These are phyloP conservation scores for Suillus cothurnatus DNA, from an alignment of 768 basidiomycete genomes.

Conservation along the genomic window DNA sequence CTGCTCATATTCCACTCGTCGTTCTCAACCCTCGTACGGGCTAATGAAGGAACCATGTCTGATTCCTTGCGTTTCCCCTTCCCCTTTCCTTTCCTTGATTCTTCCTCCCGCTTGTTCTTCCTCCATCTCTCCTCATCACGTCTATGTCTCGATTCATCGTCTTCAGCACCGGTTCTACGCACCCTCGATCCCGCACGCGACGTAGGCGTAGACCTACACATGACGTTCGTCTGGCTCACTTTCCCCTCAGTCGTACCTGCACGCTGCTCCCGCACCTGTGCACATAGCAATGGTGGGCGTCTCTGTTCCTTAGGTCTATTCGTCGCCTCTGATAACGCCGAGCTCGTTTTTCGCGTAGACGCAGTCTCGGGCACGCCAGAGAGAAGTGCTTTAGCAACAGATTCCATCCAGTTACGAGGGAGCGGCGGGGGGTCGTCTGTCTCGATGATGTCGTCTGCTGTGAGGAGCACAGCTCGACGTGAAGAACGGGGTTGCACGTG, in stretches of 20 bases:
- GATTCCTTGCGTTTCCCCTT: conserved; percentile 35
- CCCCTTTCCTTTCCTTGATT: conserved; percentile 25
- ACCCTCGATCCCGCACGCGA: conserved; percentile 58
- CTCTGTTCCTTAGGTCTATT: conserved; percentile 22
- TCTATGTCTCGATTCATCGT: conserved; percentile 17
- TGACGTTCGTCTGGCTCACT: conserved; percentile 57
- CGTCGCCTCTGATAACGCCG: conserved; percentile 28
- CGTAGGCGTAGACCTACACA: conserved; percentile 71
- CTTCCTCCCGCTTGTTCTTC: conserved; percentile 17
- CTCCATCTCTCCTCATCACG: conserved; percentile 26
- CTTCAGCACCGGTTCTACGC: conserved; percentile 28
- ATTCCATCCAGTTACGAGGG: conserved; percentile 71
- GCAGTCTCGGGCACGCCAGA: conserved; percentile 39
- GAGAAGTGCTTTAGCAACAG: conserved; percentile 66
- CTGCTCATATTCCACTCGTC: conserved; percentile 51
- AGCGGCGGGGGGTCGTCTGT: conserved; percentile 48
- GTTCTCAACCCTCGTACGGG: conserved; percentile 61
- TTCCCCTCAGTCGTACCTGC: conserved; percentile 30
- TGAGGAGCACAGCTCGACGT: conserved; percentile 32
- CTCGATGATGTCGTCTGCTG: conserved; percentile 32
- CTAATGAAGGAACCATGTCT: conserved; percentile 57
- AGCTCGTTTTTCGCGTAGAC: conserved; percentile 26
- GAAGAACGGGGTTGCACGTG: conserved; percentile 24
- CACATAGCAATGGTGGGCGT: conserved; percentile 35
- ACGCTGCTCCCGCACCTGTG: conserved; percentile 35